Evolutionary conservation across 75 land plant genomes (phyloP).

Genomic region (Pinus tabuliformis): DNA sequence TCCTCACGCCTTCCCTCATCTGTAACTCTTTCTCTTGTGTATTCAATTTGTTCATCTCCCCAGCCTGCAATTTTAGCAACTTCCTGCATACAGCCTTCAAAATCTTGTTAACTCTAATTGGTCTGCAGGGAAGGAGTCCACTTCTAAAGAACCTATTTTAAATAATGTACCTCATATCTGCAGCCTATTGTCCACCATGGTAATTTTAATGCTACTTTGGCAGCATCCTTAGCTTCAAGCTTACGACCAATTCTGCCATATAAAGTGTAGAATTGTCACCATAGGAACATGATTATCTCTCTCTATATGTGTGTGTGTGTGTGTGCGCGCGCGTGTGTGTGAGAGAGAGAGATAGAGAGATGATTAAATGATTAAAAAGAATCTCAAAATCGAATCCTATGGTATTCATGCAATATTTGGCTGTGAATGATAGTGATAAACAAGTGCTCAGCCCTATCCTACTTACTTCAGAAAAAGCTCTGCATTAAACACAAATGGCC

Average conservation of each 20-base stretch:
- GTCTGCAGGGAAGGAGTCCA: not conserved
- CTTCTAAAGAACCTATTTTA: not conserved
- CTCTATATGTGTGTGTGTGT: too few species aligned
- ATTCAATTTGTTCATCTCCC: constrained; percentile 98
- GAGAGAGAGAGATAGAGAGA: too few species aligned
- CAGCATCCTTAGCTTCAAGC: constrained; percentile 90
- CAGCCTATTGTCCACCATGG: constrained; percentile 99
- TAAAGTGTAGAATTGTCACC: not conserved
- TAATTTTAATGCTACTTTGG: constrained; percentile 78
- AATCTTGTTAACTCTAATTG: not conserved
- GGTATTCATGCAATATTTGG: not conserved
- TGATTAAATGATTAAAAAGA: not conserved
- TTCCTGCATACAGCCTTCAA: constrained; percentile 29
- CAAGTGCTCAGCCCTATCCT: not conserved
- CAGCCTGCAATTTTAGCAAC: constrained; percentile 90
- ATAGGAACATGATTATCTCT: not conserved
- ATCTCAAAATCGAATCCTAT: not conserved
- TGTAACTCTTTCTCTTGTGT: constrained; percentile 73
- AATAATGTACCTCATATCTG: constrained; percentile 48
- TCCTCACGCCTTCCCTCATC: constrained; percentile 87
- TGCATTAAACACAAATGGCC: constrained; percentile 90
- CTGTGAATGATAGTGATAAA: not conserved
- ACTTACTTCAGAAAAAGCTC: constrained; percentile 80
- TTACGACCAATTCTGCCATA: constrained; percentile 70
- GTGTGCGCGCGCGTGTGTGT: too few species aligned